phyloP scores from a whole-genome alignment of 306 rosid genomes.

The Castanea mollissima region DNA sequence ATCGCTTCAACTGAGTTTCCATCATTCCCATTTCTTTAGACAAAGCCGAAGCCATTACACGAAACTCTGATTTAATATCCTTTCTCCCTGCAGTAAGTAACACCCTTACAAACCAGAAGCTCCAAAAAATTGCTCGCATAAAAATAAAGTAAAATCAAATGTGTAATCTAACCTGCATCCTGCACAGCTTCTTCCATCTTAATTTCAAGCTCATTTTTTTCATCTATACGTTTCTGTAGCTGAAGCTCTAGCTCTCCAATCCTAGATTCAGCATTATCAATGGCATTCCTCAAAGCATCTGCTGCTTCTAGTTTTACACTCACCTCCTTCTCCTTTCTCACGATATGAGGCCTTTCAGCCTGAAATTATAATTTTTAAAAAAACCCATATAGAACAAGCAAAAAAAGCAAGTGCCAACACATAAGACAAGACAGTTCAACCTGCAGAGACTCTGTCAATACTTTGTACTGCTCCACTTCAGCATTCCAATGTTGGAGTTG shows the following conservation, averaged over 20 bases:
- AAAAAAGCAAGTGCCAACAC: slow-evolving; percentile 20
- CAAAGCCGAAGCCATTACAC: slow-evolving; percentile 86
- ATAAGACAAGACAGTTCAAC: slow-evolving; percentile 39
- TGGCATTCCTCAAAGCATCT: slow-evolving; percentile 54
- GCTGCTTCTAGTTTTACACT: slow-evolving; percentile 60
- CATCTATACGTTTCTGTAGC: slow-evolving; percentile 63
- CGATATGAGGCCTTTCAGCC: slow-evolving; percentile 66
- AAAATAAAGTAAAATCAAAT: slow-evolving; percentile 27
- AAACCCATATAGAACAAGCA: slow-evolving; percentile 4
- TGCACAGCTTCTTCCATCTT: slow-evolving; percentile 83
- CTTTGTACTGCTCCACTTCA: slow-evolving; percentile 66
- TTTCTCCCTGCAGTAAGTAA: slow-evolving; percentile 72
- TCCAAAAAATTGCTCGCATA: slow-evolving; percentile 17
- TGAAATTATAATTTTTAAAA: slow-evolving; percentile 37
- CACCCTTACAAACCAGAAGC: slow-evolving; percentile 34
- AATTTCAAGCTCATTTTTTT: slow-evolving; percentile 75
- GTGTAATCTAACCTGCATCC: slow-evolving; percentile 59
- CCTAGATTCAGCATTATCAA: slow-evolving; percentile 54
- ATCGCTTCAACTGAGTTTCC: slow-evolving; percentile 86
- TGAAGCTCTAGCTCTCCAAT: slow-evolving; percentile 78
- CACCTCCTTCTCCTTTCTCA: slow-evolving; percentile 82
- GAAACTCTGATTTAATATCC: slow-evolving; percentile 86
- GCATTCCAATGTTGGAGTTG: slow-evolving; percentile 91
- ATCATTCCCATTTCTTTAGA: slow-evolving; percentile 95
- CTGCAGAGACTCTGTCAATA: slow-evolving; percentile 71